A percentile compares a stretch with the other conserved stretches of the same genome.
phyloP scores from a whole-genome alignment of 2,329 filamentous ascomycete genomes.

The Nothophaeocryptopus gaeumannii region DNA sequence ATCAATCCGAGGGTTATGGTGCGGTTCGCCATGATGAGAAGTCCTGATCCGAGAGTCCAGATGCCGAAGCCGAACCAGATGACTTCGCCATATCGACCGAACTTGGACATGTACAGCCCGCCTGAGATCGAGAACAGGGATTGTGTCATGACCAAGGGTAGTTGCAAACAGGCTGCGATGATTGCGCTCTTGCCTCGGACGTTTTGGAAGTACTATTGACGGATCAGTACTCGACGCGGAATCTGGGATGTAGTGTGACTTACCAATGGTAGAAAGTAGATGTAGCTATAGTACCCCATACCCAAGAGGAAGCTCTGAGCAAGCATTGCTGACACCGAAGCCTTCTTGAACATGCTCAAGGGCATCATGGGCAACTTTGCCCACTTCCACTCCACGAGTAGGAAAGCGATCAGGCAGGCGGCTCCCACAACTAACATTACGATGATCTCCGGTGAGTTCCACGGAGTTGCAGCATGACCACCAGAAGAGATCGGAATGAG shows the following conservation, averaged over 20 bases:
- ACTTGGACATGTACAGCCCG: conserved; percentile 58
- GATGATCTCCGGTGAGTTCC: conserved; percentile 58
- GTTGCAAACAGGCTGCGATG: conserved; percentile 51
- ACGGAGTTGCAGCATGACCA: conserved; percentile 44
- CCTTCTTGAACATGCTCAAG: conserved; percentile 51
- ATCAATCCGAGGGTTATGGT: conserved; percentile 49
- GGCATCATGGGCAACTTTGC: conserved; percentile 58
- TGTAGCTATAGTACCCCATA: conserved; percentile 56
- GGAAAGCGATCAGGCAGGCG: conserved; percentile 45
- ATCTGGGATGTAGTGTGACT: background rate
- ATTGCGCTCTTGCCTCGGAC: conserved; percentile 47
- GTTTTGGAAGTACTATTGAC: conserved; percentile 57
- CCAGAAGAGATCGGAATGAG: conserved; percentile 64
- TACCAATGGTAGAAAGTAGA: conserved; percentile 56
- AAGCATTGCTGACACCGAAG: conserved; percentile 41
- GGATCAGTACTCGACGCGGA: background rate
- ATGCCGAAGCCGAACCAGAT: conserved; percentile 51
- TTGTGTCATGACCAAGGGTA: conserved; percentile 52
- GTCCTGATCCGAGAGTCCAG: conserved; percentile 53
- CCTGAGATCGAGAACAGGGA: conserved; percentile 47
- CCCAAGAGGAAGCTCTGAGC: conserved; percentile 60
- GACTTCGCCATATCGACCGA: conserved; percentile 58
- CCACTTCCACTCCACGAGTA: conserved; percentile 56
- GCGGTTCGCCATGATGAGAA: conserved; percentile 51
- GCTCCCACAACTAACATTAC: conserved; percentile 55